A percentile compares a stretch with the other conserved stretches of the same genome.
phyloP scores from a whole-genome alignment of 176 grass and related monocot genomes.

The Oryza glumipatula region DNA sequence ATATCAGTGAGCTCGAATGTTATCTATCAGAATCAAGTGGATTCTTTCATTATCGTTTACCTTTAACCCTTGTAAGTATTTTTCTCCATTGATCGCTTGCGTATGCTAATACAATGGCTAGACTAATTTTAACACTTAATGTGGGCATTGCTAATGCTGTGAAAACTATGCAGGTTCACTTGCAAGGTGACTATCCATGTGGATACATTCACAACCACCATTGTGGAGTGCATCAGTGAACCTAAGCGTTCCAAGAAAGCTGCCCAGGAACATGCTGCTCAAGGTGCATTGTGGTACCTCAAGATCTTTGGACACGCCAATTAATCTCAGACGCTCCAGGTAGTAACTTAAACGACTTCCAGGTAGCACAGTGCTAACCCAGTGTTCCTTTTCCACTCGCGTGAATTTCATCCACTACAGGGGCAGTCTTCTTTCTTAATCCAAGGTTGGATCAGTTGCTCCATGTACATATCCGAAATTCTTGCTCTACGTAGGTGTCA shows the following conservation, averaged over 20 bases:
- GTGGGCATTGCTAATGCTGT: background rate
- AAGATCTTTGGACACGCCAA: conserved; percentile 32
- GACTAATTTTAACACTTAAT: background rate
- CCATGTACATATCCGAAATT: background rate
- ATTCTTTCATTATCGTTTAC: background rate
- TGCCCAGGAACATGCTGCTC: conserved; percentile 62
- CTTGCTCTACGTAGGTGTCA: background rate
- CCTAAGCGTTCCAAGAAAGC: conserved; percentile 49
- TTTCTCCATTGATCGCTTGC: background rate
- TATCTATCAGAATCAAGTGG: background rate
- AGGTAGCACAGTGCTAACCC: background rate
- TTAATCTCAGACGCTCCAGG: background rate
- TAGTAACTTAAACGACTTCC: background rate
- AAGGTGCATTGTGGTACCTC: conserved; percentile 71
- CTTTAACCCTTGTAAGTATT: background rate
- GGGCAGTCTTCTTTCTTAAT: background rate
- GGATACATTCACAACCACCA: conserved; percentile 35
- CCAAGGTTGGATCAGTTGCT: background rate
- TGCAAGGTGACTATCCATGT: conserved; percentile 66
- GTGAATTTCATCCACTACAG: background rate
- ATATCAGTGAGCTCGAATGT: background rate
- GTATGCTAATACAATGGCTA: background rate
- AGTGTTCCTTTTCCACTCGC: background rate
- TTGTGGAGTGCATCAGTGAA: conserved; percentile 61
- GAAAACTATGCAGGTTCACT: conserved; percentile 53